These are phyloP conservation scores for Penicillium sp. DNA, from an alignment of 2,329 filamentous ascomycete genomes.

Conservation along the genomic window DNA sequence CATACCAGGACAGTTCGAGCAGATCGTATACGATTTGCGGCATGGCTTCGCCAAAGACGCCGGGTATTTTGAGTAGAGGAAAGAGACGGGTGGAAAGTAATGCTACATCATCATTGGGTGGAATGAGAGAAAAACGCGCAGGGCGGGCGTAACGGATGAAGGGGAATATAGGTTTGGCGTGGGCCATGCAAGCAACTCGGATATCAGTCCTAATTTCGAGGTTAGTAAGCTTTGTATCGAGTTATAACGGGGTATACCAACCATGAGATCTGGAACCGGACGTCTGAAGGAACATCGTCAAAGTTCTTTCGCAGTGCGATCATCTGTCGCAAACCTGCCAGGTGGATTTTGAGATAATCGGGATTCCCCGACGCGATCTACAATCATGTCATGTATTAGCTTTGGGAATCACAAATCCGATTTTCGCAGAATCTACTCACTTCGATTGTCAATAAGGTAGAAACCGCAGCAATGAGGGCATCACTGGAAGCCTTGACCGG, in stretches of 20 bases:
- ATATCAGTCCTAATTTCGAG: slow-evolving; percentile 38
- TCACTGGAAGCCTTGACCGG: slow-evolving; percentile 40
- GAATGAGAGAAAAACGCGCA: slow-evolving; percentile 26
- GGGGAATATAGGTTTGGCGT: slow-evolving; percentile 39
- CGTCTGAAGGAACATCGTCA: slow-evolving; percentile 36
- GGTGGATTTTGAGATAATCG: slow-evolving; percentile 40
- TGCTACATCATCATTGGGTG: slow-evolving; percentile 31
- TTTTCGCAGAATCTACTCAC: slow-evolving; percentile 20
- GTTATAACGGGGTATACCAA: slow-evolving; percentile 13
- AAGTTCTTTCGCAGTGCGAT: slow-evolving; percentile 38
- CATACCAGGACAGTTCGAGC: slow-evolving; percentile 36
- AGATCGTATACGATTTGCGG: slow-evolving; percentile 36
- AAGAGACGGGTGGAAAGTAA: slow-evolving; percentile 34
- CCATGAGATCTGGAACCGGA: slow-evolving; percentile 43
- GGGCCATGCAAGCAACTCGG: slow-evolving; percentile 40
- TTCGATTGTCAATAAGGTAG: slow-evolving; percentile 41
- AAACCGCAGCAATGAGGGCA: slow-evolving; percentile 40
- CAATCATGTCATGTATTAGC: background rate
- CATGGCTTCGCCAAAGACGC: slow-evolving; percentile 34
- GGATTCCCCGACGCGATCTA: slow-evolving; percentile 41
- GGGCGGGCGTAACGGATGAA: slow-evolving; percentile 39
- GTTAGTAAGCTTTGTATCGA: slow-evolving; percentile 1
- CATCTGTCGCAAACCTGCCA: slow-evolving; percentile 42
- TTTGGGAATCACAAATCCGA: background rate
- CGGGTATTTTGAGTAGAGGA: slow-evolving; percentile 34